Conservation (phyloP, 225 moss, liverwort and hornwort genomes). For the Polytrichum formosum region DNA sequence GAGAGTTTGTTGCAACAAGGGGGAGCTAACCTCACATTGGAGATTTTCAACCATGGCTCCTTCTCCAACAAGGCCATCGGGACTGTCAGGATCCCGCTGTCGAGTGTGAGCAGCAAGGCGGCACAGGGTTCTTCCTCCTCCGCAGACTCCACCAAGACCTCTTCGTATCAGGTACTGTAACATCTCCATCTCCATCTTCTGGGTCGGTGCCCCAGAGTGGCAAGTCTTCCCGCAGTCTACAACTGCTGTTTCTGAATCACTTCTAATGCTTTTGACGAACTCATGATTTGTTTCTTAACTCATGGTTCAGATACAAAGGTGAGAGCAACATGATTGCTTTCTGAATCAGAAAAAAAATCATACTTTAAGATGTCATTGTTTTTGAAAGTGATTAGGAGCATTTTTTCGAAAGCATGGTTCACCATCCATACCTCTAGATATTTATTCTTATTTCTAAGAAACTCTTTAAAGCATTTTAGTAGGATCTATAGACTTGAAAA, state of each 20-base stretch:
- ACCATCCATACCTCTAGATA: no score
- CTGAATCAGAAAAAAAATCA: no score
- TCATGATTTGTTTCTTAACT: no score
- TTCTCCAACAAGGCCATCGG: slow-evolving; percentile 67
- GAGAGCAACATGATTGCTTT: no score
- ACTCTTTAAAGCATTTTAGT: no score
- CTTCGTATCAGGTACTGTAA: neutral
- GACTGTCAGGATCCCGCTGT: slow-evolving; percentile 36
- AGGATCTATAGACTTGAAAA: no score
- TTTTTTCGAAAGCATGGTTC: no score
- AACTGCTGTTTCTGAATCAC: neutral
- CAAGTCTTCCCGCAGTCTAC: neutral
- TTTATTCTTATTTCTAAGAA: no score
- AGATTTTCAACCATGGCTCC: slow-evolving; percentile 57
- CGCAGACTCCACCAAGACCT: neutral
- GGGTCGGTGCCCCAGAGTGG: neutral
- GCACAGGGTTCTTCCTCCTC: neutral
- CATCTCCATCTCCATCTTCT: no score
- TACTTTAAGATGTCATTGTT: no score
- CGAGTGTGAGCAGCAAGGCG: slow-evolving; percentile 22
- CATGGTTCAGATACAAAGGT: no score
- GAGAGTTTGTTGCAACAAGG: slow-evolving; percentile 32
- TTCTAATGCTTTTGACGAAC: neutral
- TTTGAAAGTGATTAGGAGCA: no score
- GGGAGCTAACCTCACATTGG: slow-evolving; percentile 44